Percentiles rank a stretch among this genome's conserved stretches.
phyloP scores from a whole-genome alignment of 2,329 filamentous ascomycete species.

The Didymella segeticola region DNA sequence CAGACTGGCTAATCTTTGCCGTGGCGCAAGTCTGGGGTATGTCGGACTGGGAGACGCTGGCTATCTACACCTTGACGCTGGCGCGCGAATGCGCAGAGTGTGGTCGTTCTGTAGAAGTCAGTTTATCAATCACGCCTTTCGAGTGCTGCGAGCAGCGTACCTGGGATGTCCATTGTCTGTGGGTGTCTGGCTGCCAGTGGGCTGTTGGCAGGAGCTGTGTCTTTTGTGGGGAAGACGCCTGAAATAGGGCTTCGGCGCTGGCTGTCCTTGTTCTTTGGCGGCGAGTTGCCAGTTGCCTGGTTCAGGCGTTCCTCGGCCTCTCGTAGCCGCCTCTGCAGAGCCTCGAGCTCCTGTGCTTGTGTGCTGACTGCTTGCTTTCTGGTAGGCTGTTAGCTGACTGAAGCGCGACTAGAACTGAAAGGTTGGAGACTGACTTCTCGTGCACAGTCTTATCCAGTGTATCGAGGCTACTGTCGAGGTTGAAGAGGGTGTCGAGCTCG shows the following conservation, averaged over 20 bases:
- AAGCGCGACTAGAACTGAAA: background rate
- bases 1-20: constrained; percentile 6
- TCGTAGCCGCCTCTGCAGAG: constrained; percentile 81
- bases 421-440: constrained; percentile 72
- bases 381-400: constrained; percentile 23
- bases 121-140: background rate
- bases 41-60: constrained; percentile 7
- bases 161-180: constrained; percentile 16
- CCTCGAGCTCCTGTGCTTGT: constrained; percentile 81
- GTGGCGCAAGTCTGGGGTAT: constrained; percentile 8
- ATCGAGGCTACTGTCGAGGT: constrained; percentile 79
- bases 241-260: constrained; percentile 37
- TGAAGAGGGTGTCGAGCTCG: constrained; percentile 87
- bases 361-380: constrained; percentile 81
- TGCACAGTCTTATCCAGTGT: constrained; percentile 77
- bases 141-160: background rate
- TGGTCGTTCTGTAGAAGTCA: constrained; percentile 13
- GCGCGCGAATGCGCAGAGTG: constrained; percentile 19
- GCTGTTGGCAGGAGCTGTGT: constrained; percentile 29
- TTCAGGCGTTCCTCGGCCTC: constrained; percentile 81
- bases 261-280: constrained; percentile 40
- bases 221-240: constrained; percentile 35
- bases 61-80: constrained; percentile 17
- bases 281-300: constrained; percentile 41
- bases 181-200: constrained; percentile 27